Conservation (phyloP, 2,329 filamentous ascomycete genomes). For the Tothia fuscella region DNA sequence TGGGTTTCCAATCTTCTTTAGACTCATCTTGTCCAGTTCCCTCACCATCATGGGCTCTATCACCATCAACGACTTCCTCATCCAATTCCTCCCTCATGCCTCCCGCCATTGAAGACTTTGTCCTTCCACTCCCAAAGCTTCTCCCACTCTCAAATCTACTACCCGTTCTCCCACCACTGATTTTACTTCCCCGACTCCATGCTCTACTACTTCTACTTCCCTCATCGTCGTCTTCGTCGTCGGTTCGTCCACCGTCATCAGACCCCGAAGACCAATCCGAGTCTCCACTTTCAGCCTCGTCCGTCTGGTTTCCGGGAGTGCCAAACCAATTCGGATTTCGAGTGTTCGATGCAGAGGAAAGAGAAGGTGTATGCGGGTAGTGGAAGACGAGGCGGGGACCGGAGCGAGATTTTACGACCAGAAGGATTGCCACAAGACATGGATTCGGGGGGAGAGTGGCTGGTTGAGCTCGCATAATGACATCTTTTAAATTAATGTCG, state of each 20-base stretch:
- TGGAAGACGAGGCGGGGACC: slow-evolving; percentile 30
- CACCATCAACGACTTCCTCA: slow-evolving; percentile 5
- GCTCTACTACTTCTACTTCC: slow-evolving; percentile 9
- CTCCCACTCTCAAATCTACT: background rate
- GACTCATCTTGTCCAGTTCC: background rate
- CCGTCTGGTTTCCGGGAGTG: slow-evolving; percentile 23
- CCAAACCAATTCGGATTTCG: slow-evolving; percentile 25
- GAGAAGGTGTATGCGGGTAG: slow-evolving; percentile 26
- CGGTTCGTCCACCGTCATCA: background rate
- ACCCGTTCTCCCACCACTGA: background rate
- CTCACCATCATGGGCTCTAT: slow-evolving; percentile 1
- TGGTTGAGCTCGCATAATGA: slow-evolving; percentile 2
- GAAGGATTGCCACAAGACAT: slow-evolving; percentile 27
- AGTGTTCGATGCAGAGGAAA: slow-evolving; percentile 23
- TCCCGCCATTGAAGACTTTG: slow-evolving; percentile 3
- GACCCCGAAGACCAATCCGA: slow-evolving; percentile 7
- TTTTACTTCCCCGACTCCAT: slow-evolving; percentile 1
- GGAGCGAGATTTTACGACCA: slow-evolving; percentile 27
- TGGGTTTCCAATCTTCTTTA: slow-evolving; percentile 2
- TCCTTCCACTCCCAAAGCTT: slow-evolving; percentile 10
- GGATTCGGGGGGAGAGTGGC: slow-evolving; percentile 14
- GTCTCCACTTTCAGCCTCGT: slow-evolving; percentile 22
- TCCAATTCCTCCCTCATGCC: slow-evolving; percentile 10
- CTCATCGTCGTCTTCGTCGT: slow-evolving; percentile 4
- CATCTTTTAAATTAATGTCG: no score